A percentile compares a stretch with the other conserved stretches of the same genome.
phyloP scores from a whole-genome alignment of 768 basidiomycete species.

The Sarcodon aspratus region DNA sequence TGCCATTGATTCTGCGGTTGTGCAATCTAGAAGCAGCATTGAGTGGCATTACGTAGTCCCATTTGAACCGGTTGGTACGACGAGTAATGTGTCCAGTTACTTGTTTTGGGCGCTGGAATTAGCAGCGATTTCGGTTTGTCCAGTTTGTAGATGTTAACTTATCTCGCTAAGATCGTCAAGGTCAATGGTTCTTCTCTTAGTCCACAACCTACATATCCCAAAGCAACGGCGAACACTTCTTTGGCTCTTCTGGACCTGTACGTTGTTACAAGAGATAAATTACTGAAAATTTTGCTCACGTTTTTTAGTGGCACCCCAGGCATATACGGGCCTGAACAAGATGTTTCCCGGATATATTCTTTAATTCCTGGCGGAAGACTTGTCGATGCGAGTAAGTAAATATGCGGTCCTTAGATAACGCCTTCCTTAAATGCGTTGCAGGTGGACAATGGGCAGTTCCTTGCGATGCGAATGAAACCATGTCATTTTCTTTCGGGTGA shows the following conservation, averaged over 20 bases:
- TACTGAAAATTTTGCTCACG: neutral
- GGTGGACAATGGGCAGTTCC: conserved; percentile 71
- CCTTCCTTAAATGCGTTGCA: conserved; percentile 7
- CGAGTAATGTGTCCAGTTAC: conserved; percentile 55
- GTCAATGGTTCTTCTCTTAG: conserved; percentile 42
- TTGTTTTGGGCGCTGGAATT: conserved; percentile 67
- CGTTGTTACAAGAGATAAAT: conserved; percentile 13
- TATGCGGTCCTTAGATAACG: neutral
- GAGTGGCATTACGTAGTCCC: conserved; percentile 68
- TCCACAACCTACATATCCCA: conserved; percentile 56
- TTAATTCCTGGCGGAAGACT: conserved; percentile 53
- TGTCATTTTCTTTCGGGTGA: conserved; percentile 65
- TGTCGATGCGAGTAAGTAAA: conserved; percentile 42
- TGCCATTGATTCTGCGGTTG: conserved; percentile 64
- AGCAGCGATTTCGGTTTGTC: conserved; percentile 37
- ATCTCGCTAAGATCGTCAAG: conserved; percentile 19
- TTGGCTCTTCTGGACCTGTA: conserved; percentile 69
- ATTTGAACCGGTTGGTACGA: conserved; percentile 46
- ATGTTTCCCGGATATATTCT: conserved; percentile 58
- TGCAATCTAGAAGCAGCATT: conserved; percentile 45
- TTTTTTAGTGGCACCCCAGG: conserved; percentile 50
- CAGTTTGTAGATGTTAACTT: neutral
- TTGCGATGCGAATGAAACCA: conserved; percentile 44
- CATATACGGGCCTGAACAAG: conserved; percentile 68
- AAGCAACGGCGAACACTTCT: conserved; percentile 38